Evolutionary conservation across 805 yeast species (phyloP).

Genomic region (Kazachstania martiniae): DNA sequence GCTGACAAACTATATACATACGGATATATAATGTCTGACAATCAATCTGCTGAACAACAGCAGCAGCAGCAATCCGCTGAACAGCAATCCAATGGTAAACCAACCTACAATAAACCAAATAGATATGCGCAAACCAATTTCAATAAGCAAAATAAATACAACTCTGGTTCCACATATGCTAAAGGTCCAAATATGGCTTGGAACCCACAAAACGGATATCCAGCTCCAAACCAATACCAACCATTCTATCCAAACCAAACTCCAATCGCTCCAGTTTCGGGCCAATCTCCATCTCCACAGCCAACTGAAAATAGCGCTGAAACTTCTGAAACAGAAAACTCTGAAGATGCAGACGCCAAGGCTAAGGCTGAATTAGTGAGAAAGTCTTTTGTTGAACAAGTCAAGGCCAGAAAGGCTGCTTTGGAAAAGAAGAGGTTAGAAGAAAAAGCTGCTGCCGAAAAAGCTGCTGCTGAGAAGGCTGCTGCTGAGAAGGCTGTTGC

Average conservation of each 20-base stretch:
- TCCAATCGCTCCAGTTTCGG: conserved; percentile 18
- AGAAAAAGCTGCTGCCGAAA: conserved; percentile 4
- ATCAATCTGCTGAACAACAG: conserved; percentile 2
- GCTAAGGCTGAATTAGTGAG: conserved; percentile 16
- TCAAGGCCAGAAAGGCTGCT: conserved; percentile 21
- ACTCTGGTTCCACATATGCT: conserved; percentile 1
- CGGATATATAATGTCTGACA: conserved; percentile 2
- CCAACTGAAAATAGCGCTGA: conserved; percentile 6
- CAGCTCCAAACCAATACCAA: conserved; percentile 6
- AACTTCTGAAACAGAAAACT: conserved; percentile 10
- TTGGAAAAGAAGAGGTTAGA: conserved; percentile 20
- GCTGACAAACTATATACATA: too few relatives aligned
- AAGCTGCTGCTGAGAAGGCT: conserved; percentile 8
- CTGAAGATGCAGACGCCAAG: conserved; percentile 1
- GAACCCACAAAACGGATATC: conserved; percentile 14
- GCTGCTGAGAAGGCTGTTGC: conserved; percentile 11
- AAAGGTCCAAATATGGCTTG: conserved; percentile 2
- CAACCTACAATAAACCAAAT: neutral
- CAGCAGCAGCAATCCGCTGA: conserved; percentile 1
- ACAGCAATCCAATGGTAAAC: neutral
- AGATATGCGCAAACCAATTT: neutral
- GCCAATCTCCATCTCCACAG: conserved; percentile 26
- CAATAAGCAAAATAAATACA: conserved; percentile 1
- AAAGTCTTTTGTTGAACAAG: conserved; percentile 22
- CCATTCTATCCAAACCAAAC: conserved; percentile 4